phyloP scores from a whole-genome alignment of 2,329 filamentous ascomycete species.

The Talaromyces rugulosus region DNA sequence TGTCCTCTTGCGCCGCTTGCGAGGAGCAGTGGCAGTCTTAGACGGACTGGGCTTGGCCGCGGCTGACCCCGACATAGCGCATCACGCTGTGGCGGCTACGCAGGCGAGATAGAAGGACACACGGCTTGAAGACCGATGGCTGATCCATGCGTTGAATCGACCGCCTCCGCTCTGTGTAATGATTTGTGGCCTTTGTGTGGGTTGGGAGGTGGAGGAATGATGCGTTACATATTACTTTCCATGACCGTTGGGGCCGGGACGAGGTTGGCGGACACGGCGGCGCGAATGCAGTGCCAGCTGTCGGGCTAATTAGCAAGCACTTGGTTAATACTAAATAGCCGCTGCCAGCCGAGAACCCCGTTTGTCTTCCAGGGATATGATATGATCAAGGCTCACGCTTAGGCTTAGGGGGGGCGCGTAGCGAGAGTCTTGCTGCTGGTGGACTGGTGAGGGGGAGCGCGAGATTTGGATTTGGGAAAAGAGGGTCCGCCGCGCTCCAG shows the following conservation, averaged over 20 bases:
- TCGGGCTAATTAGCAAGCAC: not conserved
- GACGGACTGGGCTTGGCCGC: conserved; percentile 16
- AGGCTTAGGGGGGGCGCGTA: not conserved
- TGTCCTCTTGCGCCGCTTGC: conserved; percentile 78
- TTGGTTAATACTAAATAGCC: not conserved
- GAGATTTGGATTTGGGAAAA: not conserved
- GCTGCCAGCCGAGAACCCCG: conserved; percentile 2
- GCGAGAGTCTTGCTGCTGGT: not conserved
- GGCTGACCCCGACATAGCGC: conserved; percentile 12
- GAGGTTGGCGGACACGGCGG: not conserved
- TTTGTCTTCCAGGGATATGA: not conserved
- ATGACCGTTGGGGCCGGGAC: not conserved
- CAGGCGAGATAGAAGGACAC: not conserved
- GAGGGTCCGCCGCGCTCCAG: not conserved
- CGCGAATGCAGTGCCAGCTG: not conserved
- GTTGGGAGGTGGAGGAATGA: not conserved
- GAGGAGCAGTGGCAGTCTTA: conserved; percentile 28
- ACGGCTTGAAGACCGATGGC: not conserved
- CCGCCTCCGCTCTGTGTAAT: not conserved
- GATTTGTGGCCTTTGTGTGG: not conserved
- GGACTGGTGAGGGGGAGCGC: not conserved
- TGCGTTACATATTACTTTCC: not conserved
- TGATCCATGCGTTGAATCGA: not conserved
- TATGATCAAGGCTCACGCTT: not conserved
- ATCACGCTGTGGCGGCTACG: conserved; percentile 3